Evolutionary conservation across 208 protist genomes (phyloP).

Genomic region (Tritrichomonas foetus): DNA sequence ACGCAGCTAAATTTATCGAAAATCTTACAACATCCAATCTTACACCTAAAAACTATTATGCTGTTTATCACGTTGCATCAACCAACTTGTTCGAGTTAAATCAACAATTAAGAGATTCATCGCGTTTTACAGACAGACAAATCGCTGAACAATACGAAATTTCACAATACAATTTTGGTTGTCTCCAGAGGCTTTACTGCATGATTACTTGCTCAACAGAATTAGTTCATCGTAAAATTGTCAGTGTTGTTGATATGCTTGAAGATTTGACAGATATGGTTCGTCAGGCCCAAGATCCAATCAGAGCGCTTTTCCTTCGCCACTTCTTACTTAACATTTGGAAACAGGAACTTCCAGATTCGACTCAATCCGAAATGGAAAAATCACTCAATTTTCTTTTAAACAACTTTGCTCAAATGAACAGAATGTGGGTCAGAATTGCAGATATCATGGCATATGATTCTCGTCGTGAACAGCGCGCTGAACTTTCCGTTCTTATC

Average conservation of each 20-base stretch:
- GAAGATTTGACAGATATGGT: neutral
- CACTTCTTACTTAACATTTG: neutral
- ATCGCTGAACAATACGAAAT: neutral
- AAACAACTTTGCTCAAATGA: slow-evolving; percentile 3
- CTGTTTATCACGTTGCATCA: neutral
- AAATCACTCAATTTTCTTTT: neutral
- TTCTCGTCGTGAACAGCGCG: neutral
- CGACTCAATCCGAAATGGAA: neutral
- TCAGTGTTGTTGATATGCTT: neutral
- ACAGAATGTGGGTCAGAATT: slow-evolving; percentile 25
- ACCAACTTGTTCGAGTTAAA: neutral
- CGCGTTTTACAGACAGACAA: neutral
- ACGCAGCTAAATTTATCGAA: neutral
- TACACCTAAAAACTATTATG: neutral
- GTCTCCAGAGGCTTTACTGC: neutral
- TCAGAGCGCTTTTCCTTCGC: neutral
- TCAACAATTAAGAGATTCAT: neutral
- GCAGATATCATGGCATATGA: neutral
- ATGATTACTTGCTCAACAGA: neutral
- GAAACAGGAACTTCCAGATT: neutral
- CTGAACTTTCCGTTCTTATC: neutral
- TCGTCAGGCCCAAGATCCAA: slow-evolving; percentile 15
- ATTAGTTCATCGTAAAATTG: neutral
- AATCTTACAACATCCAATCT: neutral
- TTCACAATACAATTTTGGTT: neutral